Conservation (phyloP, 495 filamentous ascomycete species). For the Beverwykella pulmonaria region DNA sequence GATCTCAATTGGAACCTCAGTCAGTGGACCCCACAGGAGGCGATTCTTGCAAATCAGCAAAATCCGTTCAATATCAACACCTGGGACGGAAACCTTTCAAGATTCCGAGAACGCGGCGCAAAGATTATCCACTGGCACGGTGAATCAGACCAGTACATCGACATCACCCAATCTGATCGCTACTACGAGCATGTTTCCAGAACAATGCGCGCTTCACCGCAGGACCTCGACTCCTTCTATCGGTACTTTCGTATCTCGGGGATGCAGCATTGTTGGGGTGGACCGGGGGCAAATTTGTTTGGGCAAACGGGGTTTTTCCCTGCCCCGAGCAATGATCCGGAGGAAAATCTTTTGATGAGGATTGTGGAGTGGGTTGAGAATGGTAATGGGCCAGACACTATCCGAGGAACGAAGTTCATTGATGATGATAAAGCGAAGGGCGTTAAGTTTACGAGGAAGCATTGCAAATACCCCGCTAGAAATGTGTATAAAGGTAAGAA, state of each 20-base stretch:
- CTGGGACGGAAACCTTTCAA: conserved; percentile 45
- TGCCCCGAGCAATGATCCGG: not conserved
- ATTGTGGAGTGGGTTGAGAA: conserved; percentile 22
- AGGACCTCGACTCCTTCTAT: conserved; percentile 11
- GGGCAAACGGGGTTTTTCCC: not conserved
- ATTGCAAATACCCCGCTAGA: conserved; percentile 9
- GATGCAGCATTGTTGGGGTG: conserved; percentile 7
- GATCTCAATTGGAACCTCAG: conserved; percentile 51
- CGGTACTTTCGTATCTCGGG: conserved; percentile 4
- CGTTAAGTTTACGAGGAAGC: conserved; percentile 11
- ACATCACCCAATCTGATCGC: conserved; percentile 19
- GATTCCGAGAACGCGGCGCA: conserved; percentile 30
- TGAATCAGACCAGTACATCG: conserved; percentile 35
- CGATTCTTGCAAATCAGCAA: conserved; percentile 15
- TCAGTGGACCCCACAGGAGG: conserved; percentile 48
- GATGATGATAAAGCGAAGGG: not conserved
- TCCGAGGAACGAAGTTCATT: conserved; percentile 21
- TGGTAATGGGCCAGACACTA: conserved; percentile 1
- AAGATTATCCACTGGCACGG: conserved; percentile 42
- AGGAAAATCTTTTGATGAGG: conserved; percentile 14
- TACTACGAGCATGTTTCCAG: conserved; percentile 47
- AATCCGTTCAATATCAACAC: conserved; percentile 55
- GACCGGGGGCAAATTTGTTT: conserved; percentile 3
- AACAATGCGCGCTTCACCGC: conserved; percentile 44
- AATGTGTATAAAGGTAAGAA: conserved; percentile 5